Evolutionary conservation across 1,139 yeast genomes (phyloP), one percentile per base, ranked within the genome.

Genomic region (Scheffersomyces cryptocercus): DNA sequence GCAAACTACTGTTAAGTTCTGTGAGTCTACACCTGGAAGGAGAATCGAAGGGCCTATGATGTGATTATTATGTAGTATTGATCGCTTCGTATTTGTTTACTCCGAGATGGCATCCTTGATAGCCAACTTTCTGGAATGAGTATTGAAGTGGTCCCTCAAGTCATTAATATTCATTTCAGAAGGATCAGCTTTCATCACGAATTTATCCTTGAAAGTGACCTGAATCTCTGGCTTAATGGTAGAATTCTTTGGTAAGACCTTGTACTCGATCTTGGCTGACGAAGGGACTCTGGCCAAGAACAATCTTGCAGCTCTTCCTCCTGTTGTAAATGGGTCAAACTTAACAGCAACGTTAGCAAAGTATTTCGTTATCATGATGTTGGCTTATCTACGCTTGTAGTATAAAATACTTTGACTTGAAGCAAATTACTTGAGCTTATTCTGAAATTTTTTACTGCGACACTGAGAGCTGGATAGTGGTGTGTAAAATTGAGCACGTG

Each of bases 191-290:
- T 77, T 77, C 68, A 89, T 69, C 5, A 75, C 76, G 45, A 82
- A 79, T 56, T 91, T 93, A 65, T 91, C 97, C 65, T 87, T 88
- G 69, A 80, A 91, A 1, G 85, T 81, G 13, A 91, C 96, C 50
- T 82, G 77, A 32, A 91, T 80, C 29, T 74, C 58, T 16, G 96
- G 89, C 41, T 64, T 58, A 29, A 72, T 79, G 3, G 65, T 65
- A 1, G 85, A 73, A 9, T 47, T 45, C 13, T 64, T 60, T 4
- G 76, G 67, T 41, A 85, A 68, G 15, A 85, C 74, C 53, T 84
- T 82, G 51, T 75, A 75, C 46, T 81, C 81, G 9, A 74, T 72
- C 54, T 79, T 82, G 56, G 83, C 69, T 11, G 80, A 68, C 7
- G 86, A 88, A 15, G 98, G 97, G 45, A 91, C 79, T 44, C 89